phyloP scores from a whole-genome alignment of 495 filamentous ascomycete genomes.

The Aspergillus incahuasiensis region DNA sequence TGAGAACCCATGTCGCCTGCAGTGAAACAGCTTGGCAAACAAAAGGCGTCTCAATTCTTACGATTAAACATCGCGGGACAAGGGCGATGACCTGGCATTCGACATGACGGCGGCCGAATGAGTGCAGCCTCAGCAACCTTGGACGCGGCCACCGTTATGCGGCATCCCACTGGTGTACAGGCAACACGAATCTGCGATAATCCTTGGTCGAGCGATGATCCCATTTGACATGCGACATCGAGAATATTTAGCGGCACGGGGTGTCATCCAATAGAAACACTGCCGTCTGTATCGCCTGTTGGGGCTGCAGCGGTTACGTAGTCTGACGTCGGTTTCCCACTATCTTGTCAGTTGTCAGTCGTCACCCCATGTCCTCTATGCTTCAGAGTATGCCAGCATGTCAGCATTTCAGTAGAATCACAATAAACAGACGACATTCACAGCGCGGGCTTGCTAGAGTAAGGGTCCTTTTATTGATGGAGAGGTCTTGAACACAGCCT shows the following conservation, averaged over 20 bases:
- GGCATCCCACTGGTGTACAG: not conserved
- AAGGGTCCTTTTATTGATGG: not conserved
- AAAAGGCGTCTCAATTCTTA: not conserved
- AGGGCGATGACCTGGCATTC: not conserved
- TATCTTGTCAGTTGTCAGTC: not conserved
- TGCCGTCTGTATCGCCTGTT: not conserved
- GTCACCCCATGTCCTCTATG: not conserved
- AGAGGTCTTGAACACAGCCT: not conserved
- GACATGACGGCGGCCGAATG: not conserved
- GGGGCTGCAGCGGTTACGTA: not conserved
- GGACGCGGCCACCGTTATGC: not conserved
- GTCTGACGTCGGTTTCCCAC: not conserved
- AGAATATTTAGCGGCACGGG: not conserved
- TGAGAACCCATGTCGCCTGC: not conserved
- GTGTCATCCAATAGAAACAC: not conserved
- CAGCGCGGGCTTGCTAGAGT: too few relatives aligned
- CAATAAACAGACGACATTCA: too few relatives aligned
- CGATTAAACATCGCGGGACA: not conserved
- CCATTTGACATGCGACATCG: not conserved
- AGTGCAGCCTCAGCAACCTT: not conserved
- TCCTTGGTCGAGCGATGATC: not conserved
- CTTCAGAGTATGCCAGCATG: not conserved
- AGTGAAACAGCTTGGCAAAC: not conserved
- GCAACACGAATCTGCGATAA: not conserved
- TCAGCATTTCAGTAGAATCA: too few relatives aligned